These are phyloP conservation scores for Eremothecium cymbalariae DNA, from an alignment of 1,139 yeast species.

Conservation along the genomic window DNA sequence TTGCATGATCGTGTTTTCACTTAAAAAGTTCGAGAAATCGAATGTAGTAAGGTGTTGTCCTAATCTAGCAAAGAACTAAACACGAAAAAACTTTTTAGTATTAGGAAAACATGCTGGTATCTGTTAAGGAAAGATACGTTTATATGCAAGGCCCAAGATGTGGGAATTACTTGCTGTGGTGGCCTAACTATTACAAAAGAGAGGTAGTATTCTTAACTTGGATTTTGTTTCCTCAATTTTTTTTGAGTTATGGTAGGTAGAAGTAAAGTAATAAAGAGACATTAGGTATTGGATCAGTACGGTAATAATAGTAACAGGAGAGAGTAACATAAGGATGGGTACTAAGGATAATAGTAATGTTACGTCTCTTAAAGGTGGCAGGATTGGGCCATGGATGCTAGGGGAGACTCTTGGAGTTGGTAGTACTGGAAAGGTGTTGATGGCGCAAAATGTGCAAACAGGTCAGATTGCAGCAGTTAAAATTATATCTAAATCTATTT, in stretches of 20 bases:
- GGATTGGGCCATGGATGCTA: constrained; percentile 93
- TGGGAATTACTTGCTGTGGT: not conserved
- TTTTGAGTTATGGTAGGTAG: no score
- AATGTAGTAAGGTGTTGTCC: constrained; percentile 2
- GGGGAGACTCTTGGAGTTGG: constrained; percentile 95
- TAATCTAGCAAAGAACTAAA: constrained; percentile 3
- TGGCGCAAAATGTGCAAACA: constrained; percentile 77
- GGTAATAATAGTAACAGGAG: no score
- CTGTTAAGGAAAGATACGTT: not conserved
- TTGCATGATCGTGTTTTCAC: no score
- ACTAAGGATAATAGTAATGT: constrained; percentile 6
- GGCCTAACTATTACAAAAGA: constrained; percentile 3
- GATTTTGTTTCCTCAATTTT: no score
- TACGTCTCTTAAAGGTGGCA: constrained; percentile 25
- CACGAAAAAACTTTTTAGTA: constrained; percentile 6
- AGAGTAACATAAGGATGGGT: no score
- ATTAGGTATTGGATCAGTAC: no score
- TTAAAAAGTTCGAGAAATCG: no score
- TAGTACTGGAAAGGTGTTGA: constrained; percentile 85
- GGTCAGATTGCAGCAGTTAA: constrained; percentile 95
- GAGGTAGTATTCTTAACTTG: no score
- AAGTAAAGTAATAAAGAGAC: no score
- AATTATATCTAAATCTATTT: constrained; percentile 80
- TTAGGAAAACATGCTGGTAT: not conserved
- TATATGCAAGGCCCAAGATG: not conserved